A percentile compares a stretch with the other conserved stretches of the same genome.
Conservation (phyloP, 805 yeast genomes). For the Myxozyma sirexii region DNA sequence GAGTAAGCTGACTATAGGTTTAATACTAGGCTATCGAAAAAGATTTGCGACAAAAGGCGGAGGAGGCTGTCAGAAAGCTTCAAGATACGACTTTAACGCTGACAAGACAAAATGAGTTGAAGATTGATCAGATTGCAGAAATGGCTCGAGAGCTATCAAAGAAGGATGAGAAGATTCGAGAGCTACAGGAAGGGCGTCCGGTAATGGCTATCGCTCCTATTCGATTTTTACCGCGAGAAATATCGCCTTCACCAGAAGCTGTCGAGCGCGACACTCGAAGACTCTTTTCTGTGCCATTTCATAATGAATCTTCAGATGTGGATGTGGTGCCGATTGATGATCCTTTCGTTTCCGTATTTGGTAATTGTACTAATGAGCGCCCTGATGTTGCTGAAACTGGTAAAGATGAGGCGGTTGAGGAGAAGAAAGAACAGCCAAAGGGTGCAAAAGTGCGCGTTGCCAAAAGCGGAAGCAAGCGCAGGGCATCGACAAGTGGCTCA, state of each 20-base stretch:
- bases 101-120: constrained; percentile 1
- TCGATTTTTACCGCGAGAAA: constrained; percentile 1
- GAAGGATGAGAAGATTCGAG: neutral
- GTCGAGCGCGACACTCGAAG: neutral
- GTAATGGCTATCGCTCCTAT: constrained; percentile 8
- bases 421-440: neutral
- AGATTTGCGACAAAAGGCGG: neutral
- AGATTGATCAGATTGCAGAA: neutral
- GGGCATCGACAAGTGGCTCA: neutral
- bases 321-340: neutral
- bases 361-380: neutral
- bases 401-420: neutral
- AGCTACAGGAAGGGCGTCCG: constrained; percentile 10
- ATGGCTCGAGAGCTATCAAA: neutral
- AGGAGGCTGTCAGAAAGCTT: neutral
- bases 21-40: constrained; percentile 1
- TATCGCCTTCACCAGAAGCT: neutral
- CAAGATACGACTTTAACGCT: neutral
- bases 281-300: constrained; percentile 1
- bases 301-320: neutral
- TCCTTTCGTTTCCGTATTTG: neutral
- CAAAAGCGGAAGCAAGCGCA: neutral
- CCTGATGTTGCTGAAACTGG: neutral
- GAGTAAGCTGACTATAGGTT: neutral
- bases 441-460: neutral